Conservation (phyloP, 1,284 basidiomycete genomes). For the Mycena sp. region DNA sequence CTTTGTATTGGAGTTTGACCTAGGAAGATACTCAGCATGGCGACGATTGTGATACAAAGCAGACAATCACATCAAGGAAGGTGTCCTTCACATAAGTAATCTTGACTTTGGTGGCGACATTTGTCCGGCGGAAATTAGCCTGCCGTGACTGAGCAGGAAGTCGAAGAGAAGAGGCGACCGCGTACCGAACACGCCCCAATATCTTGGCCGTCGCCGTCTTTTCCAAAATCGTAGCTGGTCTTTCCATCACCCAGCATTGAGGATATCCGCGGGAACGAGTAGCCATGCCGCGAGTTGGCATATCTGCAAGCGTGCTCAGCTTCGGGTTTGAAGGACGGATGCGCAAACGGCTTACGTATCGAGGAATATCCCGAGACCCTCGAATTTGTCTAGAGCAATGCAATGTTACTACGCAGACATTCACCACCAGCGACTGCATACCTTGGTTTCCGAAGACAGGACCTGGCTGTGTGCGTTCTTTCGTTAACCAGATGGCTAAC, state of each 20-base stretch:
- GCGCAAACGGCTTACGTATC: constrained; percentile 68
- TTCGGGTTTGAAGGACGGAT: constrained; percentile 1
- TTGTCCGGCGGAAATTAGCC: constrained; percentile 88
- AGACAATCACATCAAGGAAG: constrained; percentile 83
- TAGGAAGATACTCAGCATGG: constrained; percentile 39
- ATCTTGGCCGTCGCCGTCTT: constrained; percentile 85
- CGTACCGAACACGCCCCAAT: constrained; percentile 77
- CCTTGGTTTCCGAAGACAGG: constrained; percentile 93
- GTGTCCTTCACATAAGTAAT: constrained; percentile 88
- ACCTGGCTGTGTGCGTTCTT: constrained; percentile 81
- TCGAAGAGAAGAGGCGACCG: constrained; percentile 17
- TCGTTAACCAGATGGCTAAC: constrained; percentile 93
- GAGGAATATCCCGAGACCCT: constrained; percentile 92
- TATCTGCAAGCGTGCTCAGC: constrained; percentile 59
- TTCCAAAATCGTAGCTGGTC: constrained; percentile 82
- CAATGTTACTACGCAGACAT: constrained; percentile 1
- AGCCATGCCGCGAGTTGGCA: constrained; percentile 85
- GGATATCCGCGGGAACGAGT: constrained; percentile 90
- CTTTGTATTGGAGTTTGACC: constrained; percentile 82
- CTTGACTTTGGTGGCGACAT: constrained; percentile 89
- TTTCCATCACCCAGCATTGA: constrained; percentile 93
- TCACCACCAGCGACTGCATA: constrained; percentile 40
- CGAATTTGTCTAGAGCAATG: constrained; percentile 82
- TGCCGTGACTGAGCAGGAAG: too few relatives aligned
- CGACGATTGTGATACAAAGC: not conserved